A percentile compares a stretch with the other conserved stretches of the same genome.
These are phyloP conservation scores for Exophiala alcalophila DNA, from an alignment of 2,329 filamentous ascomycete species.

Conservation along the genomic window DNA sequence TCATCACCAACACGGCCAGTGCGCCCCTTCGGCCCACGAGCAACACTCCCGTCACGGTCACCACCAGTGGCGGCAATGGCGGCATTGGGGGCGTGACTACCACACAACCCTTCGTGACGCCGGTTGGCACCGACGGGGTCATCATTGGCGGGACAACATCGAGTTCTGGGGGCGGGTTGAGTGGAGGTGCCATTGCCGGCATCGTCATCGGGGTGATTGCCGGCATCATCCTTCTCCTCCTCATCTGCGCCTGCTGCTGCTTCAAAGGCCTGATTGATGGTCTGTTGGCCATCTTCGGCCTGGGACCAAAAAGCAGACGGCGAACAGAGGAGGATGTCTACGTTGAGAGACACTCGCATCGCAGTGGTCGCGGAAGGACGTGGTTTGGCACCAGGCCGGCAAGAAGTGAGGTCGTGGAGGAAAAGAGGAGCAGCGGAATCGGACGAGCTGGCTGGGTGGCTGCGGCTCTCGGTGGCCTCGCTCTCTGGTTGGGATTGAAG, in stretches of 20 bases:
- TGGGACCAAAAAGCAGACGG: constrained; percentile 34
- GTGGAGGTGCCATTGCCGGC: constrained; percentile 51
- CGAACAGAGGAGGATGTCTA: constrained; percentile 40
- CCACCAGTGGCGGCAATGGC: no score
- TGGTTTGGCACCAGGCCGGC: constrained; percentile 44
- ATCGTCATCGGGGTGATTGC: constrained; percentile 51
- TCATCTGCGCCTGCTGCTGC: constrained; percentile 46
- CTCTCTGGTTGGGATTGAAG: constrained; percentile 46
- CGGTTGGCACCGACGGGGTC: constrained; percentile 43
- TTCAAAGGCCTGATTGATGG: constrained; percentile 42
- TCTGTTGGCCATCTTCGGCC: constrained; percentile 43
- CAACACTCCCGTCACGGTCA: constrained; percentile 42
- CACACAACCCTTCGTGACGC: constrained; percentile 46
- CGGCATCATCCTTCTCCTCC: constrained; percentile 44
- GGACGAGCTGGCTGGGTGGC: constrained; percentile 42
- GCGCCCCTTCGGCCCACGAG: constrained; percentile 47
- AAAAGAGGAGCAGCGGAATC: constrained; percentile 38
- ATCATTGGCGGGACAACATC: constrained; percentile 37
- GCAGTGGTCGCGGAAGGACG: constrained; percentile 28
- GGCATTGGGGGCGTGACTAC: constrained; percentile 41
- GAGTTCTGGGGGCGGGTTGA: constrained; percentile 38
- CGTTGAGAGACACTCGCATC: constrained; percentile 36
- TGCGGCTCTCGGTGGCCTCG: constrained; percentile 44
- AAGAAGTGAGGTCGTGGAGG: constrained; percentile 33
- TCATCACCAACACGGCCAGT: constrained; percentile 34